phyloP scores from a whole-genome alignment of 2,329 filamentous ascomycete genomes.

The Bipolaris zeicola region DNA sequence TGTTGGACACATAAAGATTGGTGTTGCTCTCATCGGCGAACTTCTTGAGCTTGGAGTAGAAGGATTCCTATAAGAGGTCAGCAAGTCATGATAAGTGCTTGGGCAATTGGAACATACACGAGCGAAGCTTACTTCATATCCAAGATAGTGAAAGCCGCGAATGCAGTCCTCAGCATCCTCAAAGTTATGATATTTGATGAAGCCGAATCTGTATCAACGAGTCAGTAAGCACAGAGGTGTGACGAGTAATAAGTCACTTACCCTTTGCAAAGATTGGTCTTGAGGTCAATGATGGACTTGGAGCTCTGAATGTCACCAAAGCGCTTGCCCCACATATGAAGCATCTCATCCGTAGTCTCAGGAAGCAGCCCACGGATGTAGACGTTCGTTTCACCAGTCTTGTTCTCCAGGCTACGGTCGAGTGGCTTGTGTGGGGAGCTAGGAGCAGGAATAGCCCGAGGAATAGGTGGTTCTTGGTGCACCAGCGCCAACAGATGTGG shows the following conservation, averaged over 20 bases:
- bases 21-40: conserved; percentile 88
- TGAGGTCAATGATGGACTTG: conserved; percentile 97
- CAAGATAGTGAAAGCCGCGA: conserved; percentile 88
- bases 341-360: conserved; percentile 89
- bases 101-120: conserved; percentile 62
- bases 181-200: conserved; percentile 90
- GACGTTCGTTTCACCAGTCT: conserved; percentile 94
- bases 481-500: conserved; percentile 54
- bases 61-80: conserved; percentile 69
- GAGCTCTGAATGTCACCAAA: conserved; percentile 96
- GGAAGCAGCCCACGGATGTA: conserved; percentile 97
- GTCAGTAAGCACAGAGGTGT: conserved; percentile 13
- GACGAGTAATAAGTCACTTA: conserved; percentile 49
- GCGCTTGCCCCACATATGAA: conserved; percentile 79
- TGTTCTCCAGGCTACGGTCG: conserved; percentile 92
- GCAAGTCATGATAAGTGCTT: not conserved
- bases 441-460: conserved; percentile 86
- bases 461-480: conserved; percentile 78
- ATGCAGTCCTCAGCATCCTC: conserved; percentile 95
- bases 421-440: conserved; percentile 86
- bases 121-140: conserved; percentile 97
- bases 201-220: conserved; percentile 74
- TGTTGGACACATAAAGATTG: conserved; percentile 97
- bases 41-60: conserved; percentile 97
- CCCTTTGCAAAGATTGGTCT: conserved; percentile 95